Conservation (phyloP, 2,329 filamentous ascomycete genomes). For the Pestalotiopsis sp. region DNA sequence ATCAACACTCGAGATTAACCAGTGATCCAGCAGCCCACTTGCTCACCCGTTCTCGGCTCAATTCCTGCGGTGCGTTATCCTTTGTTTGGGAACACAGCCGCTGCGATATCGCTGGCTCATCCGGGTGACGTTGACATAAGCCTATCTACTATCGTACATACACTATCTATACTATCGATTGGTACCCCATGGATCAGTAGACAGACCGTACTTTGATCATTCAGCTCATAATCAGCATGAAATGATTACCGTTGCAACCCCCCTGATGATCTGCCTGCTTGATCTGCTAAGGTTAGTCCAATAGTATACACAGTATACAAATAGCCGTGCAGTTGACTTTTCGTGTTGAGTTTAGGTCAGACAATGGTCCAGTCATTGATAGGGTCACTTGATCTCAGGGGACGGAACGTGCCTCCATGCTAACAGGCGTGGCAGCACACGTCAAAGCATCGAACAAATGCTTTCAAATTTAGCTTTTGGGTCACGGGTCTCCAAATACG, state of each 20-base stretch:
- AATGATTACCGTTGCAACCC: background rate
- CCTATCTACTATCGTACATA: background rate
- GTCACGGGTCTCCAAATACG: background rate
- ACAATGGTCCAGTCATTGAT: background rate
- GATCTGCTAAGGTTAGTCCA: background rate
- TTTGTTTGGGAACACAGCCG: background rate
- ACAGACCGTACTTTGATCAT: background rate
- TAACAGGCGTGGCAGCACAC: background rate
- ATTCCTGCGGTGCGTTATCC: background rate
- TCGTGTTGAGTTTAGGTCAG: background rate
- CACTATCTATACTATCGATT: background rate
- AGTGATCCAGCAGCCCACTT: background rate
- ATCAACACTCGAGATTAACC: background rate
- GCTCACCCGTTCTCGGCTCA: background rate
- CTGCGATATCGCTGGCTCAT: constrained; percentile 7
- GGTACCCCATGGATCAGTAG: background rate
- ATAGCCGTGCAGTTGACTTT: background rate
- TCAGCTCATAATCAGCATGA: too few relatives aligned
- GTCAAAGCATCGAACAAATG: background rate
- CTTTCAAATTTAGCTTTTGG: background rate
- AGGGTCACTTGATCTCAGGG: constrained; percentile 7
- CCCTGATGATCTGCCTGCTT: background rate
- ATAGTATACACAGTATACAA: background rate
- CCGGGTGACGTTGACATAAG: constrained; percentile 6
- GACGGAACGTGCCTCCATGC: background rate